These are phyloP conservation scores for Glycine tomentella DNA, from an alignment of 306 rosid species.

Conservation along the genomic window DNA sequence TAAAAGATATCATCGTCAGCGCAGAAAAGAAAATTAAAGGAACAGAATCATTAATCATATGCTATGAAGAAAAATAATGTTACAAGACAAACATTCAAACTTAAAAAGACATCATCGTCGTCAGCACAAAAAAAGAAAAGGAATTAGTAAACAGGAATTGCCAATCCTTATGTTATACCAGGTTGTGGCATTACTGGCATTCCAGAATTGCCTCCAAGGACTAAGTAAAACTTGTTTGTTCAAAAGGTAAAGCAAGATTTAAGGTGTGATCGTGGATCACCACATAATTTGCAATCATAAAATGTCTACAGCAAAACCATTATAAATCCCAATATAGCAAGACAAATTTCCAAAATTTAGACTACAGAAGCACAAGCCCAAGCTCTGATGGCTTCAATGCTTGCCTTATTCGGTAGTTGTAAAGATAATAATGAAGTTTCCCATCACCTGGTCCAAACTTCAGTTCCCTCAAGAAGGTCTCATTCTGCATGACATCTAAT, in stretches of 20 bases:
- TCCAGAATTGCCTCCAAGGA: conserved; percentile 23
- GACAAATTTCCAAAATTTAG: conserved; percentile 34
- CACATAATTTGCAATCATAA: conserved; percentile 44
- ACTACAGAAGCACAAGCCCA: conserved; percentile 74
- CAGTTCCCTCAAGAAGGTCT: conserved; percentile 66
- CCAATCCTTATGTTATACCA: conserved; percentile 32
- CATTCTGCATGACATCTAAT: conserved; percentile 76
- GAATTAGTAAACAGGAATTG: conserved; percentile 3
- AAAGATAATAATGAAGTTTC: conserved; percentile 74
- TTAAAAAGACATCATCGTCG: neutral
- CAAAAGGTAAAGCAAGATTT: conserved; percentile 35
- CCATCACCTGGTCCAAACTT: conserved; percentile 80
- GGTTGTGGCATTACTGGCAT: conserved; percentile 20
- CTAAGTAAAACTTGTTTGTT: conserved; percentile 19
- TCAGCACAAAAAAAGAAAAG: conserved; percentile 1
- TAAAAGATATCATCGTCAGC: no score
- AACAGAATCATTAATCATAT: neutral
- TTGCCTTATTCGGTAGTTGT: conserved; percentile 60
- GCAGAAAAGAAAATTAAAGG: no score
- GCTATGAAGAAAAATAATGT: neutral
- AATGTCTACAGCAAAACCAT: conserved; percentile 45
- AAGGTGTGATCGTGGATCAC: conserved; percentile 39
- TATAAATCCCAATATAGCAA: conserved; percentile 25
- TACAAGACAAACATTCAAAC: conserved; percentile 11
- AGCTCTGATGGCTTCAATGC: conserved; percentile 68